Base-by-base conservation (phyloP, 768 basidiomycete species). In the Phaffia australis region DNA sequence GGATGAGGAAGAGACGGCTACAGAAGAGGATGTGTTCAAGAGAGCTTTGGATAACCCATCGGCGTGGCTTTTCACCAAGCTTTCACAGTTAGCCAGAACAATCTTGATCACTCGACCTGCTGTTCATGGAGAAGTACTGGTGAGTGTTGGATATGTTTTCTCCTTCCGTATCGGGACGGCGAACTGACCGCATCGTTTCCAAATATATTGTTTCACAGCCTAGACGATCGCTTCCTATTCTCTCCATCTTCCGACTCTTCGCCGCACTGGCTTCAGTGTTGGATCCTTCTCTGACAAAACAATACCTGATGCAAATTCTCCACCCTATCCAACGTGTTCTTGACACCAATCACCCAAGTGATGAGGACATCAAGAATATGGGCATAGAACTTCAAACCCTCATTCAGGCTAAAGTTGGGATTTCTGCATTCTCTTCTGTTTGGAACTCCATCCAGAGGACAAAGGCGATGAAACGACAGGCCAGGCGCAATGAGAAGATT, bases 41-140 rank as follows among this genome's bases (percentile, higher is more conserved):
- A 70, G 47, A 68, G 65, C 57, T 59, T 63, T 68, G 48, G 65
- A 71, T 21, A 81, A 86, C 71, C 86, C 85, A 0, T 78, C 97
- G 1, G 83, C 88, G 0, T 98, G 94, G 92, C 77, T 99, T 46
- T 97, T 98, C 80, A 92, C 91, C 27, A 88, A 88, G 73, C 79
- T 98, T 23, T 97, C 94, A 0, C 93, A 88, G 75, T 87, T 92
- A 73, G 82, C 86, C 14, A 83, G 84, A 46, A 85, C 86, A 6
- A 47, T 69, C 42, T 59, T 69, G 42, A 69, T 69, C 58, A 35
- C 61, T 5, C 55, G 67, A 8, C 67, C 67, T 49, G 55, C 67
- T 8, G 51, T 64, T 15, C 63, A 69, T 29, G 67, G 67, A 46
- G 62, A 47, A 9, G 57, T 63, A 30, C 62, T 60, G 23, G 65